phyloP scores from a whole-genome alignment of 768 basidiomycete species.

The Hysterangium stoloniferum region DNA sequence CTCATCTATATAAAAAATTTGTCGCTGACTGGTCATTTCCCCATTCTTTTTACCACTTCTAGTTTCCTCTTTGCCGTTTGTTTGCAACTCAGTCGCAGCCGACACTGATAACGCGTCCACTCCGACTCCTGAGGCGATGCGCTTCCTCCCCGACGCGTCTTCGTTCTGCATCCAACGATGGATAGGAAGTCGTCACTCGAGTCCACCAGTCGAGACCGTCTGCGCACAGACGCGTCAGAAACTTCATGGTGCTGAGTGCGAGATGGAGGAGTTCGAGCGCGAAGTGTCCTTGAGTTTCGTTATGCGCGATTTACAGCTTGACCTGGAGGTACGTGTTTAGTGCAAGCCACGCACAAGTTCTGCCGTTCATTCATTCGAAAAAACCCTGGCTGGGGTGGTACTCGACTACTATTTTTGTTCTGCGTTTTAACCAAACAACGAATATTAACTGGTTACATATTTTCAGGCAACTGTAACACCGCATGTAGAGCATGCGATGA shows the following conservation, averaged over 20 bases:
- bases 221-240: neutral
- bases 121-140: neutral
- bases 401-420: too few relatives aligned
- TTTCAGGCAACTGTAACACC: neutral
- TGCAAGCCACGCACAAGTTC: neutral
- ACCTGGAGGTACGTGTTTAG: neutral
- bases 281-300: conserved; percentile 2
- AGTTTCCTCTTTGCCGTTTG: neutral
- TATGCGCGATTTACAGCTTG: neutral
- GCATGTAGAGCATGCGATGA: neutral
- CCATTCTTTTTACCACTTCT: neutral
- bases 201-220: neutral
- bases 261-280: conserved; percentile 5
- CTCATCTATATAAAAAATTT: too few relatives aligned
- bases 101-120: neutral
- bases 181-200: neutral
- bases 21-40: too few relatives aligned
- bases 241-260: neutral
- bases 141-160: neutral
- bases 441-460: neutral
- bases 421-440: neutral
- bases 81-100: neutral
- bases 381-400: too few relatives aligned
- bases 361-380: neutral
- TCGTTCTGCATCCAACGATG: neutral